These are phyloP conservation scores for Oryza glaberrima DNA, from an alignment of 176 grass and related monocot genomes.

Conservation along the genomic window DNA sequence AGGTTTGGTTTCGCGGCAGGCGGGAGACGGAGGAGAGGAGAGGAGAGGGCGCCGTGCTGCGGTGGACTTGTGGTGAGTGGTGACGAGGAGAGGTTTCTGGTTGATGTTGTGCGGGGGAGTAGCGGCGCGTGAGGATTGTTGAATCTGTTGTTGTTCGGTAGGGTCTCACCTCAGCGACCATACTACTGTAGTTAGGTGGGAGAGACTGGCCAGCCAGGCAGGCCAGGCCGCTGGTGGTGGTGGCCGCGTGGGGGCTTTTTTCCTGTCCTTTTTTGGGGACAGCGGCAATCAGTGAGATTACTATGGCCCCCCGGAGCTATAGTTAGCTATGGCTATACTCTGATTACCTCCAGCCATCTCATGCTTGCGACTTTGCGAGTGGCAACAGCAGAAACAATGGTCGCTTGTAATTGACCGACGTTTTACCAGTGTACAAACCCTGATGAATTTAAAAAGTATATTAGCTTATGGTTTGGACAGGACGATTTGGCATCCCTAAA, in stretches of 20 bases:
- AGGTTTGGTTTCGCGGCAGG: neutral
- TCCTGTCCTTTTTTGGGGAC: slow-evolving; percentile 30
- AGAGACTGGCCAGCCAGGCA: neutral
- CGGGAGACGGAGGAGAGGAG: neutral
- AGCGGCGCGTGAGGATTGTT: neutral
- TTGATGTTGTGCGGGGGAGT: neutral
- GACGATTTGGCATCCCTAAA: neutral
- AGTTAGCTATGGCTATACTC: neutral
- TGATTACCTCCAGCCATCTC: neutral
- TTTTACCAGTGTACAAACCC: neutral
- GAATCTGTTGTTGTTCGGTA: neutral
- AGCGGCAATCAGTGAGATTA: slow-evolving; percentile 25
- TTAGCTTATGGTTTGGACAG: neutral
- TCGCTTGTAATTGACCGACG: neutral
- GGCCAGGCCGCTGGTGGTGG: neutral
- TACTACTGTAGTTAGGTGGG: slow-evolving; percentile 17
- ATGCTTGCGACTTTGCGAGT: neutral
- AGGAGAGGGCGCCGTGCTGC: neutral
- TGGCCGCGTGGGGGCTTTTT: slow-evolving; percentile 31
- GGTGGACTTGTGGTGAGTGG: neutral
- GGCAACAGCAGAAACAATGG: neutral
- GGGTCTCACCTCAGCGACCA: neutral
- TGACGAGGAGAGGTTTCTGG: neutral
- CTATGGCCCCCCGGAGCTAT: neutral
- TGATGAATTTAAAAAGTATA: neutral